A percentile compares a stretch with the other conserved stretches of the same genome.
Conservation (phyloP, 352 stramenopile species). For the Thraustochytrium sp. region DNA sequence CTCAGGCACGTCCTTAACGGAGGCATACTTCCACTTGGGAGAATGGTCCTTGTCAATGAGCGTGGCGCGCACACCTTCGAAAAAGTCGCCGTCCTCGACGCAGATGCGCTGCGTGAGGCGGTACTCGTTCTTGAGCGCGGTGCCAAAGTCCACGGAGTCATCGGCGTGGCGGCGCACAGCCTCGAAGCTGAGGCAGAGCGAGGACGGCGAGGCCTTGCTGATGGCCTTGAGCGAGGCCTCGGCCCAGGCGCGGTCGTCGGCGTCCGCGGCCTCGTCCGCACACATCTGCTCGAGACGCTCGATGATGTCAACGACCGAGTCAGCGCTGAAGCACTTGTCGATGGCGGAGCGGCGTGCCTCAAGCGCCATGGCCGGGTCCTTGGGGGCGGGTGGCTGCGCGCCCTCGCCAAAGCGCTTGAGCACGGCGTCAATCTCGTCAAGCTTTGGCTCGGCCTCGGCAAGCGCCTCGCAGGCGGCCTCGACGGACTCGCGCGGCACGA, state of each 20-base stretch:
- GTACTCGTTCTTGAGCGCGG: slow-evolving; percentile 55
- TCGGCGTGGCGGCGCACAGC: slow-evolving; percentile 74
- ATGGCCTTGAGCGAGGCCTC: slow-evolving; percentile 70
- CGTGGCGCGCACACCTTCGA: slow-evolving; percentile 88
- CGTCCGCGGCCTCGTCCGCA: background rate
- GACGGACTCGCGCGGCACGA: slow-evolving; percentile 75
- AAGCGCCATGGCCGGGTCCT: background rate
- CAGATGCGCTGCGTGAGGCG: slow-evolving; percentile 62
- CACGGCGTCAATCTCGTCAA: slow-evolving; percentile 65
- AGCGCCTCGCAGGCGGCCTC: slow-evolving; percentile 61
- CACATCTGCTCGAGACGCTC: background rate
- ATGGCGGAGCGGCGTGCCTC: background rate
- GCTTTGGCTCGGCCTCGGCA: slow-evolving; percentile 1
- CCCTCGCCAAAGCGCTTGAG: slow-evolving; percentile 53
- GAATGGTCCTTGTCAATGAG: slow-evolving; percentile 90
- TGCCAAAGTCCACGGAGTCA: slow-evolving; percentile 86
- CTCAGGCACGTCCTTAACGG: slow-evolving; percentile 61
- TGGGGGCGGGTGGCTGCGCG: background rate
- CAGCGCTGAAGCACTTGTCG: background rate
- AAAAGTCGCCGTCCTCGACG: slow-evolving; percentile 82
- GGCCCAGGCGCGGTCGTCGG: slow-evolving; percentile 60
- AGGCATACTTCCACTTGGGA: slow-evolving; percentile 74
- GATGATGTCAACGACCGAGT: background rate
- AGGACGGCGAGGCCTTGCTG: slow-evolving; percentile 79
- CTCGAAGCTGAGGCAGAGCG: slow-evolving; percentile 85